Evolutionary conservation across 2,329 filamentous ascomycete genomes (phyloP).

Genomic region (Arthrobotrys pseudoclavata): DNA sequence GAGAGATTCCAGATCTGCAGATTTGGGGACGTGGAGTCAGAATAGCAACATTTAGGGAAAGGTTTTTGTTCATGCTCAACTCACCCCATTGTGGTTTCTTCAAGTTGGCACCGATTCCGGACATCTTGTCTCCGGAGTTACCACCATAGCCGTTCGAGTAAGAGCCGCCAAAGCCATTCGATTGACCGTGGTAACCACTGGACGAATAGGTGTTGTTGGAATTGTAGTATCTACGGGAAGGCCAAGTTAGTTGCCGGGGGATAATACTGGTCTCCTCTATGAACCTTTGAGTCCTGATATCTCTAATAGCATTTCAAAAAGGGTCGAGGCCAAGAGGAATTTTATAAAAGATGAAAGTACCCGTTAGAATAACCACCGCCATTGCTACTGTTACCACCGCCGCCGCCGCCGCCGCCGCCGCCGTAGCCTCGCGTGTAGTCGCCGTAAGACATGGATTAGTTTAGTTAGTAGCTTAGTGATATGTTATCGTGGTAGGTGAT

Average conservation of each 20-base stretch:
- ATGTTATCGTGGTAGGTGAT: background rate
- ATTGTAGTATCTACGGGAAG: constrained; percentile 65
- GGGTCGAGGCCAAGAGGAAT: background rate
- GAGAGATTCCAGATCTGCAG: constrained; percentile 78
- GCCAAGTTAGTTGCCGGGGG: constrained; percentile 5
- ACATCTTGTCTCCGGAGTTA: constrained; percentile 91
- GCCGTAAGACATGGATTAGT: constrained; percentile 52
- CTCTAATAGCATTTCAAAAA: background rate
- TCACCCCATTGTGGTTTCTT: constrained; percentile 91
- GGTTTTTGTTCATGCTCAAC: constrained; percentile 65
- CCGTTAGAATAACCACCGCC: constrained; percentile 49
- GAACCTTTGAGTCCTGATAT: background rate
- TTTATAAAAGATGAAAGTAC: constrained; percentile 6
- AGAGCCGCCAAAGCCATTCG: constrained; percentile 64
- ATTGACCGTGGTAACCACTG: constrained; percentile 64
- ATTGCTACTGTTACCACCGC: constrained; percentile 10
- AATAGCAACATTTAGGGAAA: constrained; percentile 37
- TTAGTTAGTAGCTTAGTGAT: background rate
- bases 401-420: constrained; percentile 20
- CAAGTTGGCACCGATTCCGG: constrained; percentile 85
- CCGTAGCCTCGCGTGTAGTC: constrained; percentile 54
- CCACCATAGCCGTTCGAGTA: constrained; percentile 67
- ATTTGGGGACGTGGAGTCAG: constrained; percentile 22
- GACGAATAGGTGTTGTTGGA: constrained; percentile 68
- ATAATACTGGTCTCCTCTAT: background rate